These are phyloP conservation scores for Saccharum spontaneum DNA, from an alignment of 176 grass and related monocot species.

Conservation along the genomic window DNA sequence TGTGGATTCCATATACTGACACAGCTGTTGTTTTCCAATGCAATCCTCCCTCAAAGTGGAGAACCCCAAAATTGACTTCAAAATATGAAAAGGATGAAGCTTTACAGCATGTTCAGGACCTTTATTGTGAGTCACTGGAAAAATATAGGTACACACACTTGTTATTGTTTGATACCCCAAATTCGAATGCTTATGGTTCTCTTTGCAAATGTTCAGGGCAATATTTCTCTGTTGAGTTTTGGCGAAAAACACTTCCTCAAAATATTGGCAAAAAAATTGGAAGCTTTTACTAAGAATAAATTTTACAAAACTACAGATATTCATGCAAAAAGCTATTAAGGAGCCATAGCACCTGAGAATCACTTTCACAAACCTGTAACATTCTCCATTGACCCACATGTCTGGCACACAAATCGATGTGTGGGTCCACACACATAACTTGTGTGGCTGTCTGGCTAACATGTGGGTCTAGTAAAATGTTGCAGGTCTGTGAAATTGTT, in stretches of 20 bases:
- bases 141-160: slow-evolving; percentile 63
- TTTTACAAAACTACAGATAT: not conserved
- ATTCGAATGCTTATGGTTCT: not conserved
- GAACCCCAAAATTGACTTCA: slow-evolving; percentile 63
- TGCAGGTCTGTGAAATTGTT: not conserved
- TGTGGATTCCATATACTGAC: slow-evolving; percentile 94
- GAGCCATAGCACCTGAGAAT: not conserved
- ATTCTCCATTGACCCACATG: not conserved
- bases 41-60: slow-evolving; percentile 85
- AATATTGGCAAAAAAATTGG: not conserved
- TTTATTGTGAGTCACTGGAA: slow-evolving; percentile 74
- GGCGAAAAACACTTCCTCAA: not conserved
- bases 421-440: not conserved
- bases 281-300: not conserved
- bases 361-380: not conserved
- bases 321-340: not conserved
- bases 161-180: slow-evolving; percentile 2
- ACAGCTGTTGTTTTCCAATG: slow-evolving; percentile 81
- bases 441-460: not conserved
- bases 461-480: not conserved
- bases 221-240: not conserved
- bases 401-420: not conserved
- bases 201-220: not conserved
- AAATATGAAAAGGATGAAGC: slow-evolving; percentile 87
- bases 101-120: slow-evolving; percentile 63